A percentile compares a stretch with the other conserved stretches of the same genome.
phyloP scores from a whole-genome alignment of 1,284 basidiomycete species.

The Pseudozyma tsukubaensis region DNA sequence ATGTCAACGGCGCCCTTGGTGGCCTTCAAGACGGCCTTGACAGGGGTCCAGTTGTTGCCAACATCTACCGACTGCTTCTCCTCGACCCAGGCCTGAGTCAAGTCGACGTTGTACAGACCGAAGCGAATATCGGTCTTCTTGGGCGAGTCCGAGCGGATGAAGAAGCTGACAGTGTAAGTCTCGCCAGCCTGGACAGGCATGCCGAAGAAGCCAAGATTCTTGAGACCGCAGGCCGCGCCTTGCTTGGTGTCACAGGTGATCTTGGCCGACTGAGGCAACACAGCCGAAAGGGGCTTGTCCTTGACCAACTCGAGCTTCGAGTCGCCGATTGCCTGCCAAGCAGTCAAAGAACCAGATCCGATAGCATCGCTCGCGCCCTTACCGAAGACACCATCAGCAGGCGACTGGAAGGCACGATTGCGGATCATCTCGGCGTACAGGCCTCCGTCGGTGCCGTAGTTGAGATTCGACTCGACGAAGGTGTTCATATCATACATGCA shows the following conservation, averaged over 20 bases:
- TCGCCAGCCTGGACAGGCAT: slow-evolving; percentile 40
- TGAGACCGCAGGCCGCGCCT: slow-evolving; percentile 31
- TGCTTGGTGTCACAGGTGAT: slow-evolving; percentile 26
- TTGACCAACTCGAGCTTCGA: slow-evolving; percentile 32
- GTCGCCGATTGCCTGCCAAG: slow-evolving; percentile 33
- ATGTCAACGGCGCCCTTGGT: slow-evolving; percentile 14
- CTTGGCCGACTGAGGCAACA: slow-evolving; percentile 48
- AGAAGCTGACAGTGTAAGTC: slow-evolving; percentile 53
- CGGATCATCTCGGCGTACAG: slow-evolving; percentile 58
- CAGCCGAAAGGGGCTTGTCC: slow-evolving; percentile 44
- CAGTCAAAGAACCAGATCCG: slow-evolving; percentile 43
- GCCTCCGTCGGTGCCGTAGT: slow-evolving; percentile 57
- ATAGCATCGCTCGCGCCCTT: slow-evolving; percentile 23
- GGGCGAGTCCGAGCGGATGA: slow-evolving; percentile 37
- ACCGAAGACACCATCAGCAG: slow-evolving; percentile 27
- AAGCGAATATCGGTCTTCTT: slow-evolving; percentile 16
- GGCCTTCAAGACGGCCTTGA: slow-evolving; percentile 16
- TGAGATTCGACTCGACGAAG: slow-evolving; percentile 53
- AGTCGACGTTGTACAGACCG: slow-evolving; percentile 33
- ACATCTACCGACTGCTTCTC: background rate
- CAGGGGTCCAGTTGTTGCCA: slow-evolving; percentile 35
- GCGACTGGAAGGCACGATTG: slow-evolving; percentile 55
- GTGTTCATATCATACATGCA: slow-evolving; percentile 55
- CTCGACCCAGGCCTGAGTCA: slow-evolving; percentile 12
- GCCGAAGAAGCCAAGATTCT: slow-evolving; percentile 57